Conservation (phyloP, 2,329 filamentous ascomycete species). For the Aspergillus novofumigatus region DNA sequence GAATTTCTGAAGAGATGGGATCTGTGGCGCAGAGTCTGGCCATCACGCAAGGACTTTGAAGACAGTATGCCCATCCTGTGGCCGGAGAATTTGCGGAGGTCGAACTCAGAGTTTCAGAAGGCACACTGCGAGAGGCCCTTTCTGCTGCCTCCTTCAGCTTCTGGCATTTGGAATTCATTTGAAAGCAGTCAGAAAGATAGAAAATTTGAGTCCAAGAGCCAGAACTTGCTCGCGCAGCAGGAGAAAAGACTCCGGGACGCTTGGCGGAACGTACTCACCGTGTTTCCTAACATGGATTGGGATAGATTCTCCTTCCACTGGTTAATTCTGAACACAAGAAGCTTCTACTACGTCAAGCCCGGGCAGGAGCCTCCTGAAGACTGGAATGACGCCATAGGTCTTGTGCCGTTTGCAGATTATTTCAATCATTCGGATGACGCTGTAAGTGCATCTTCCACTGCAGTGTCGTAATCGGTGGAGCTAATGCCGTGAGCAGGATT, state of each 20-base stretch:
- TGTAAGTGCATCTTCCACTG: conserved; percentile 17
- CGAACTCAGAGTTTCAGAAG: conserved; percentile 24
- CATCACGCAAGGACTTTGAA: conserved; percentile 56
- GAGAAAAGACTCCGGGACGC: conserved; percentile 49
- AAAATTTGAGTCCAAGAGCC: conserved; percentile 29
- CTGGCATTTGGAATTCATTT: conserved; percentile 32
- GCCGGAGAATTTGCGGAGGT: conserved; percentile 39
- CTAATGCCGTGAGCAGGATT: conserved; percentile 13
- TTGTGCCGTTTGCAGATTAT: conserved; percentile 41
- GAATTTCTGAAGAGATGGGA: conserved; percentile 46
- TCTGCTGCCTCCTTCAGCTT: conserved; percentile 33
- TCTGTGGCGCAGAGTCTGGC: conserved; percentile 65
- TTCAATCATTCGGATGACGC: conserved; percentile 39
- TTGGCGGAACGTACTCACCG: conserved; percentile 42
- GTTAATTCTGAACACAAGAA: conserved; percentile 55
- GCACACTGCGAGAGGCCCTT: conserved; percentile 11
- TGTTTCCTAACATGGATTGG: conserved; percentile 38
- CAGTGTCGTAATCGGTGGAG: background rate
- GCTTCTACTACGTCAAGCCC: conserved; percentile 53
- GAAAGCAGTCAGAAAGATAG: conserved; percentile 15
- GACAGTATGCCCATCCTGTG: conserved; percentile 56
- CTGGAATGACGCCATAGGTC: conserved; percentile 36
- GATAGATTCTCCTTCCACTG: conserved; percentile 50
- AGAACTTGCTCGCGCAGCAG: conserved; percentile 48
- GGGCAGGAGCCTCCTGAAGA: conserved; percentile 28